Evolutionary conservation across 495 filamentous ascomycete genomes (phyloP), one percentile per base, ranked within the genome.

Genomic region (Aspergillus biplanus): DNA sequence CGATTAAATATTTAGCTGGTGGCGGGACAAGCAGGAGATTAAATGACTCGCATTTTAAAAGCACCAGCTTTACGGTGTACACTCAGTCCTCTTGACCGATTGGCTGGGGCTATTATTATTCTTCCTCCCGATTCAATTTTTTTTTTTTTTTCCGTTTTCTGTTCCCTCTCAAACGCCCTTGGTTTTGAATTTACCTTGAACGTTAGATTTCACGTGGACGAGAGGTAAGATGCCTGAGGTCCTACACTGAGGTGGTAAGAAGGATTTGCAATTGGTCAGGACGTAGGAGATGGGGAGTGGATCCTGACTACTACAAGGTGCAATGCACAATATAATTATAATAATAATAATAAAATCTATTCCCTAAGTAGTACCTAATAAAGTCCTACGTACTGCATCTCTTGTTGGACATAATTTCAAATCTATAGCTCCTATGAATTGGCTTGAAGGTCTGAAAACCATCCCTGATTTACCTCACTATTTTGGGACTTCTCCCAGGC

Each of bases 41-140:
- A 58, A 70, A 67, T 69, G 67, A 64, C 61, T 69, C 65, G 59
- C 67, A 69, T 63, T 21, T 39, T 21, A 6, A 8, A 33, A 39
- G 42, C 16, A 49, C 31, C 52, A 50, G 39, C 39, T 27, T 27
- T 1, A 27, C n/a, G n/a, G n/a, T n/a, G n/a, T n/a, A n/a, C 21
- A 27, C 21, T 27, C 21, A 27, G 21, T 27, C 39, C 39, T 44
- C n/a, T 44, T 9, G 39, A n/a, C 39, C 12, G 39, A 11, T 44
- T 5, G 39, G 39, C 8, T 44, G 39, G 39, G 11, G 12, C 8
- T 50, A 3, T 50, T 18, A 5, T n/a, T 44, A 44, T 44, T 44
- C 11, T 18, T 50, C 50, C 12, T 5, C 44, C 35, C 50, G 32
- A 7, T 33, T 12, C 4, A 6, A 3, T 12, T 44, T 11, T n/a